Base-by-base conservation (phyloP, 2,329 filamentous ascomycete species). In the Trichoderma sp. region DNA sequence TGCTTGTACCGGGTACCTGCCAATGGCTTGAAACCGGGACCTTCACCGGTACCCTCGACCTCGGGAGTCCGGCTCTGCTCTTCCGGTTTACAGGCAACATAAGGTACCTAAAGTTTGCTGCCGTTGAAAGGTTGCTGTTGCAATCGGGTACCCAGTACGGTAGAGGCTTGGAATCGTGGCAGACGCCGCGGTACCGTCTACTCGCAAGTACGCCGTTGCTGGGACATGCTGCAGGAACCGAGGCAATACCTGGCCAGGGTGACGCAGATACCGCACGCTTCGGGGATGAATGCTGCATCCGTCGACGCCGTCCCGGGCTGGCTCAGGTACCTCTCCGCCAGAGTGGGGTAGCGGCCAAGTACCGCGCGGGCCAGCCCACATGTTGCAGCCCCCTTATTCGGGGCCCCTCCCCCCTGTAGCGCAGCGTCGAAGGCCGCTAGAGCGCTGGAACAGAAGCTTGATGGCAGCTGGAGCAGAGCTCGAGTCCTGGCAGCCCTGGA, bases 351-450 rank as follows among this genome's bases (percentile, higher is more conserved):
- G 43, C 14, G 2, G 1, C 1, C 7, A 58, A 28, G 56, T 58
- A 58, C 24, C 55, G n/a, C 26, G 30, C 5, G 5, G 57, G 9
- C 57, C 30, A 43, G 45, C 15, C 57, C 57, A 50, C 57, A 28
- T 6, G 21, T 24, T 39, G 12, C 15, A 50, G 50, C 45, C 57
- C 57, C 57, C 57, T 51, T 60, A 60, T 60, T 60, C 39, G 21
- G 21, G 21, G 21, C 21, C 57, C 21, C 57, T 7, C 34, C 39
- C 58, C 39, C 59, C 39, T 34, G 48, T 43, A 54, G 59, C 24
- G 59, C 28, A 24, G 47, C 59, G 28, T 52, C 59, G 59, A 62
- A 62, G 59, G 48, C 15, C 59, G 59, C 59, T 62, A 62, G 59
- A 62, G 59, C 43, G 59, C 58, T 51, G 34, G 59, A 62, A 30